A percentile compares a stretch with the other conserved stretches of the same genome.
phyloP scores from a whole-genome alignment of 768 basidiomycete species.

The Trametes cinnabarina region DNA sequence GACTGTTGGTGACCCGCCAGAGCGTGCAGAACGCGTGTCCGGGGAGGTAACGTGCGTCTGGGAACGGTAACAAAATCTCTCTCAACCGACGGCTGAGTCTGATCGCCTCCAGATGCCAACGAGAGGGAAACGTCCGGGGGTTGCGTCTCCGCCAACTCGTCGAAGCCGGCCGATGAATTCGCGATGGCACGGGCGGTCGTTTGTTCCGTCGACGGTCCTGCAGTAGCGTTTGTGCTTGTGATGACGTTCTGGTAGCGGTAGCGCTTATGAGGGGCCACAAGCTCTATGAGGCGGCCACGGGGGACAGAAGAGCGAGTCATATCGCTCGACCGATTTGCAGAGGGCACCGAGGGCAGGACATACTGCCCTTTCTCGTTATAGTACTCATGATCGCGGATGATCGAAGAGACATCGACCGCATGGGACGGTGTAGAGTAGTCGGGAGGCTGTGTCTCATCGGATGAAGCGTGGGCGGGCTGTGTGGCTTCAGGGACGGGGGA shows the following conservation, averaged over 20 bases:
- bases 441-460: not conserved
- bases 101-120: not conserved
- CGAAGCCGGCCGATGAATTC: not conserved
- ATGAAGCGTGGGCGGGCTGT: conserved; percentile 9
- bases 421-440: conserved; percentile 2
- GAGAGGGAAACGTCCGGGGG: not conserved
- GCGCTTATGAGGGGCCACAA: conserved; percentile 15
- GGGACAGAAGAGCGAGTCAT: not conserved
- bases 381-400: not conserved
- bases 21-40: not conserved
- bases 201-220: not conserved
- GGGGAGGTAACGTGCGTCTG: conserved; percentile 3
- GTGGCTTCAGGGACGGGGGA: conserved; percentile 9
- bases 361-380: conserved; percentile 8
- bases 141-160: not conserved
- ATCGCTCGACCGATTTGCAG: not conserved
- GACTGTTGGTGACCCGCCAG: not conserved
- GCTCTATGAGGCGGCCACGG: not conserved
- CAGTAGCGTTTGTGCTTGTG: not conserved
- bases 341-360: conserved; percentile 1
- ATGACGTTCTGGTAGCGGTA: conserved; percentile 14
- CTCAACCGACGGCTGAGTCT: conserved; percentile 27
- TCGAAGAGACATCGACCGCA: not conserved
- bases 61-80: not conserved
- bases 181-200: not conserved